Evolutionary conservation across 1,284 basidiomycete genomes (phyloP), one percentile per base, ranked within the genome.

Genomic region (Neonothopanus nambi): DNA sequence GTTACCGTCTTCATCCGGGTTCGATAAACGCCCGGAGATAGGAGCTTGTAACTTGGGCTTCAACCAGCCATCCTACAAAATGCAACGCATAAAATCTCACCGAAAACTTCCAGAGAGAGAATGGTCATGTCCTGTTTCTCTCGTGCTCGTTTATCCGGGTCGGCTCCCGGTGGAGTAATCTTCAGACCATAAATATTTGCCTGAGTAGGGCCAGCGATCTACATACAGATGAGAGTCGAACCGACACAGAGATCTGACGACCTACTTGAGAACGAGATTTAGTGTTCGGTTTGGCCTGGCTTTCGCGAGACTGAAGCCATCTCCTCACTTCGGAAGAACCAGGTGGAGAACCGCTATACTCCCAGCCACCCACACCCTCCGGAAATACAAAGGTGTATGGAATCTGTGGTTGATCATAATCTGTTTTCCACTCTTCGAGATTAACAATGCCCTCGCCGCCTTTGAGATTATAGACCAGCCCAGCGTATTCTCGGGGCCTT

Each of bases 201-300:
- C 67, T 89, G 93, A 0, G 93, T 96, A 7, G 86, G 83, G 1
- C 86, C 86, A 51, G 85, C 78, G 37, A 95, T 89, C 87, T 96
- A 59, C 3, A 55, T 3, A 21, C 33, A 33, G 46, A 41, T 21
- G 44, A 37, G 36, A 30, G 40, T 33, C 8, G 30, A 33, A 5
- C 8, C 30, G 9, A 33, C 30, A 13, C 13, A 33, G 30, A 9
- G 4, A 13, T 33, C 30, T 33, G 30, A 33, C 30, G 30, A 43
- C 61, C 51, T 63, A 81, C 87, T 74, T 87, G 85, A 24, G 85
- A 87, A 40, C 68, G 71, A 33, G 67, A 62, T 47, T 67, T 71
- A n/a, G 47, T 57, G 36, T 56, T 65, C 23, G 15, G 47, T 17
- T 51, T 51, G 26, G 54, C 57, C 48, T 55, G 57, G 8, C 55